These are phyloP conservation scores for Acer campestre DNA, from an alignment of 345 rosid genomes.

Conservation along the genomic window DNA sequence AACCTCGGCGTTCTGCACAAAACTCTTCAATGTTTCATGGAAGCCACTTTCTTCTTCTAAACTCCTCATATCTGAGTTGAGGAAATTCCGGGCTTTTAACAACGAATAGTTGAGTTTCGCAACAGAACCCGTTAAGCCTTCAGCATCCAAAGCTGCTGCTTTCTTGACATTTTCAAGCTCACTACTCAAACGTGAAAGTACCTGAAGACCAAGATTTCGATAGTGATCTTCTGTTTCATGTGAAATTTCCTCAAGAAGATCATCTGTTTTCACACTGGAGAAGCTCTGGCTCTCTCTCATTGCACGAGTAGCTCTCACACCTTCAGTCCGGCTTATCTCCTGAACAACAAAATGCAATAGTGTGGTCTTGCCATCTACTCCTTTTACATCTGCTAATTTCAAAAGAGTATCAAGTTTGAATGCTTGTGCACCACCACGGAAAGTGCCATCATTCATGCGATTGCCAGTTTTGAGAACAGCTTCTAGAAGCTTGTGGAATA, in stretches of 20 bases:
- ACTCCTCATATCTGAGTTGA: slow-evolving; percentile 72
- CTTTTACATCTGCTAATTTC: slow-evolving; percentile 93
- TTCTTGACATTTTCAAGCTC: slow-evolving; percentile 91
- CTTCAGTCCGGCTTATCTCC: slow-evolving; percentile 93
- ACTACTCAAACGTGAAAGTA: slow-evolving; percentile 66
- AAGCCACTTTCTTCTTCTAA: slow-evolving; percentile 75
- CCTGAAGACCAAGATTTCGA: slow-evolving; percentile 79
- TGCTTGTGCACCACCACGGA: slow-evolving; percentile 96
- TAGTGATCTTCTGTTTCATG: slow-evolving; percentile 67
- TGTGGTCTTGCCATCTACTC: slow-evolving; percentile 94
- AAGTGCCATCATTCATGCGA: slow-evolving; percentile 98
- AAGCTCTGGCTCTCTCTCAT: slow-evolving; percentile 68
- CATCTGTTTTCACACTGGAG: slow-evolving; percentile 73
- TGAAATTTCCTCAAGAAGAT: slow-evolving; percentile 61
- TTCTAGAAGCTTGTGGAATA: slow-evolving; percentile 94
- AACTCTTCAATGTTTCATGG: slow-evolving; percentile 66
- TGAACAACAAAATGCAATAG: slow-evolving; percentile 95
- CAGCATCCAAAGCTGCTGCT: slow-evolving; percentile 84
- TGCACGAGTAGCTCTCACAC: slow-evolving; percentile 78
- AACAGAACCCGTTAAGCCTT: slow-evolving; percentile 71
- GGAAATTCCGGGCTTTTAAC: slow-evolving; percentile 57
- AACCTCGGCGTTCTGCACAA: slow-evolving; percentile 75
- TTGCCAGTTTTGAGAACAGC: slow-evolving; percentile 99
- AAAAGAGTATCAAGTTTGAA: slow-evolving; percentile 97
- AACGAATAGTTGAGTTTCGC: slow-evolving; percentile 66